phyloP scores from a whole-genome alignment of 2,329 filamentous ascomycete genomes.

The Colletotrichum australisinense region DNA sequence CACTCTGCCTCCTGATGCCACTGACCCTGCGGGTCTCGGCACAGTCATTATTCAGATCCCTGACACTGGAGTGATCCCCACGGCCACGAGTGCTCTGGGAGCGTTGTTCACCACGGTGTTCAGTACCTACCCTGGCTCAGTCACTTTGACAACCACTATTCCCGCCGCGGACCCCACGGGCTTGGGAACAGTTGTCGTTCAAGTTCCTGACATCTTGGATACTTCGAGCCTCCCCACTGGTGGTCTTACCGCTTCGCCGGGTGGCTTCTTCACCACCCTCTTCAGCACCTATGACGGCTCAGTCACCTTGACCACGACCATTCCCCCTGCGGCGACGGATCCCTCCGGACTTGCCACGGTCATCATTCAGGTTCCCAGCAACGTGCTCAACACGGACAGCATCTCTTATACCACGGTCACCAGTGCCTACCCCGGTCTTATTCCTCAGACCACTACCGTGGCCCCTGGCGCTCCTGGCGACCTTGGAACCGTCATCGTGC shows the following conservation, averaged over 20 bases:
- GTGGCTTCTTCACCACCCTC: neutral
- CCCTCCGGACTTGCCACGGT: neutral
- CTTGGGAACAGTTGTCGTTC: neutral
- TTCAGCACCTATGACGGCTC: conserved; percentile 5
- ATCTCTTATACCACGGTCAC: conserved; percentile 16
- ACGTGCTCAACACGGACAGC: neutral
- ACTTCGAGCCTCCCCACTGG: neutral
- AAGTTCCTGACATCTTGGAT: neutral
- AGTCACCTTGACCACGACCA: neutral
- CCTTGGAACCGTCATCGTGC: neutral
- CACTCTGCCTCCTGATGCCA: neutral
- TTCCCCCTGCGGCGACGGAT: neutral
- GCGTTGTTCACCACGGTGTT: neutral
- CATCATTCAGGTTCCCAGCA: conserved; percentile 5
- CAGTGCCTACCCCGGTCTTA: neutral
- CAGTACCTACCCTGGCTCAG: conserved; percentile 4
- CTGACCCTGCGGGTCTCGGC: neutral
- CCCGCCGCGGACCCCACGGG: neutral
- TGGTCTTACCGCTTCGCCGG: neutral
- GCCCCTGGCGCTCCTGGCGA: conserved; percentile 1
- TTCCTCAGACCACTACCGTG: neutral
- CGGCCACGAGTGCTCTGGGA: neutral
- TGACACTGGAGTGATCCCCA: neutral
- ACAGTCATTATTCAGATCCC: conserved; percentile 20
- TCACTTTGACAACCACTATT: neutral